Evolutionary conservation across 1,284 basidiomycete species (phyloP), one percentile per base, ranked within the genome.

Genomic region (Malassezia psittaci): DNA sequence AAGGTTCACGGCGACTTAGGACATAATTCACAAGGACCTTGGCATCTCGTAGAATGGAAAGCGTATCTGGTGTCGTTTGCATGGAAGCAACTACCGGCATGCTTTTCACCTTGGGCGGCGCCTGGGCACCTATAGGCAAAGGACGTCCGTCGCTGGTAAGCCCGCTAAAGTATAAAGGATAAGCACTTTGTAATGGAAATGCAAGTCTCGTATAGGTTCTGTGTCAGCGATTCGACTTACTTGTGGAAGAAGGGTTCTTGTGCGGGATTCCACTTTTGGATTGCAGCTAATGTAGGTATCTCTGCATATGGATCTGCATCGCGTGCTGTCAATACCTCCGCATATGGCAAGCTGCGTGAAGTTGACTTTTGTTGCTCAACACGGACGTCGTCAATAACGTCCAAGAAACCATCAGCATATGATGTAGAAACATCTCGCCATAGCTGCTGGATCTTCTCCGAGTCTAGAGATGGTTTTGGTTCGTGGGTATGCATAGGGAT

Each of bases 21-120:
- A 58, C 64, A 33, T 62, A 57, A 6, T 47, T 47, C 3, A 69
- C 48, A 34, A 60, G 61, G 21, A 54, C 29, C 15, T 60, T 50
- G 29, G 67, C 66, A 13, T 61, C 58, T 15, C 24, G 46, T 8
- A 66, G 44, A 34, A 61, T 29, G 21, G 53, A 42, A 9, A 64
- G 57, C 32, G 66, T 65, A 24, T 58, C 59, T 4, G 66, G 63
- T 6, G 65, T 62, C 0, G 61, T 59, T 1, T 41, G 33, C 21
- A 71, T 59, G 18, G 65, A 60, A 8, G 68, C 65, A 3, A 66
- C 47, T 29, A 64, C 38, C 1, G 68, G 61, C 15, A 65, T 18
- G 0, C 57, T 46, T 15, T 52, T 52, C 1, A 62, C 62, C 24
- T 45, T 46, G 1, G 24, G 10, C 11, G 48, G 45, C 41, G 48